These are phyloP conservation scores for Thelonectria rubi DNA, from an alignment of 2,329 filamentous ascomycete species.

Conservation along the genomic window DNA sequence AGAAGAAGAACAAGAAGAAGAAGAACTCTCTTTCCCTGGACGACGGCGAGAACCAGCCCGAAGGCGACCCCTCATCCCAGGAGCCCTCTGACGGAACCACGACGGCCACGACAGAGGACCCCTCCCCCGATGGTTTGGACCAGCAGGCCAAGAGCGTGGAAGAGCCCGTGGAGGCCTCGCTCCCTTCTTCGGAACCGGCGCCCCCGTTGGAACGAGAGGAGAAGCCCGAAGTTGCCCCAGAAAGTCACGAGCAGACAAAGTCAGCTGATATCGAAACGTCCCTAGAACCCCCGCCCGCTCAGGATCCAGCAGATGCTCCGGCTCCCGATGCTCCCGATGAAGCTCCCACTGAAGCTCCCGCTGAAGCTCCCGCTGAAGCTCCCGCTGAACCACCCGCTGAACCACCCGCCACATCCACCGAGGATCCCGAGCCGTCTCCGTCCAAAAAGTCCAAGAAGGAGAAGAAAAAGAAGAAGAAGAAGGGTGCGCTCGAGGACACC, in stretches of 20 bases:
- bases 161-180: constrained; percentile 19
- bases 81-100: constrained; percentile 24
- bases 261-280: constrained; percentile 39
- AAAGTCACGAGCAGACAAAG: constrained; percentile 38
- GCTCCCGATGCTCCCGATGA: constrained; percentile 24
- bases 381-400: constrained; percentile 29
- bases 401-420: constrained; percentile 20
- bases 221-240: constrained; percentile 30
- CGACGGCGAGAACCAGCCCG: constrained; percentile 28
- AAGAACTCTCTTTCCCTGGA: constrained; percentile 31
- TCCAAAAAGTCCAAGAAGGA: constrained; percentile 48
- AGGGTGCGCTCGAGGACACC: constrained; percentile 35
- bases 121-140: constrained; percentile 9
- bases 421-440: constrained; percentile 34
- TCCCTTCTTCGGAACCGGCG: constrained; percentile 20
- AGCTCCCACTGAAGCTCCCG: constrained; percentile 25
- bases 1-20: constrained; percentile 51
- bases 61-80: constrained; percentile 24
- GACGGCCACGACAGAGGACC: constrained; percentile 16
- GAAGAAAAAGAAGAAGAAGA: constrained; percentile 49
- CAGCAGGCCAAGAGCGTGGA: constrained; percentile 15
- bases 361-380: constrained; percentile 24
- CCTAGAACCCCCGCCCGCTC: constrained; percentile 32
- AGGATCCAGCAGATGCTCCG: constrained; percentile 34
- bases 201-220: constrained; percentile 29